These are phyloP conservation scores for Cudoniella acicularis DNA, from an alignment of 495 filamentous ascomycete species.

Conservation along the genomic window DNA sequence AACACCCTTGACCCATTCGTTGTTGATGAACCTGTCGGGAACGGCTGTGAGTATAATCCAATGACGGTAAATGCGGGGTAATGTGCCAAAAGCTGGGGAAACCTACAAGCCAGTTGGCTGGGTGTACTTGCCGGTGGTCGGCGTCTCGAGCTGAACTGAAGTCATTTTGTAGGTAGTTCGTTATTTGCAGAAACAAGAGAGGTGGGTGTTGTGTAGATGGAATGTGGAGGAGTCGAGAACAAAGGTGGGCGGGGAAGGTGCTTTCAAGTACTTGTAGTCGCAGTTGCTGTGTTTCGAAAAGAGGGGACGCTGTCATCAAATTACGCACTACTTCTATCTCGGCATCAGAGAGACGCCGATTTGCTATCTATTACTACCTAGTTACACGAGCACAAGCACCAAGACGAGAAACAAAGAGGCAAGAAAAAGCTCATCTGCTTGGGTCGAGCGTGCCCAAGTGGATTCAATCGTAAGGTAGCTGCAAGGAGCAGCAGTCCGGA, in stretches of 20 bases:
- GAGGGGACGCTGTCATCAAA: background rate
- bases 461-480: too few relatives aligned
- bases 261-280: background rate
- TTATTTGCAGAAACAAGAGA: background rate
- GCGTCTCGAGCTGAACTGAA: constrained; percentile 59
- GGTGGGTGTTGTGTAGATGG: background rate
- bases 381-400: background rate
- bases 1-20: constrained; percentile 83
- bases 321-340: background rate
- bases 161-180: constrained; percentile 42
- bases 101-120: constrained; percentile 90
- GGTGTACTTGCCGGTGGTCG: constrained; percentile 66
- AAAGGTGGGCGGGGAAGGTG: background rate
- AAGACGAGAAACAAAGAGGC: too few relatives aligned
- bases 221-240: background rate
- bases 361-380: too few relatives aligned
- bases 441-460: too few relatives aligned
- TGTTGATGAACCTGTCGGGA: constrained; percentile 87
- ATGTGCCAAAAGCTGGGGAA: background rate
- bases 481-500: background rate
- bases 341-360: background rate
- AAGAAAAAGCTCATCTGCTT: background rate
- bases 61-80: constrained; percentile 16
- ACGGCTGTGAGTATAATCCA: background rate
- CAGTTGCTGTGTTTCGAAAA: background rate